Evolutionary conservation across 192 early-diverging fungal species (phyloP).

Genomic region (Entomortierella lignicola): DNA sequence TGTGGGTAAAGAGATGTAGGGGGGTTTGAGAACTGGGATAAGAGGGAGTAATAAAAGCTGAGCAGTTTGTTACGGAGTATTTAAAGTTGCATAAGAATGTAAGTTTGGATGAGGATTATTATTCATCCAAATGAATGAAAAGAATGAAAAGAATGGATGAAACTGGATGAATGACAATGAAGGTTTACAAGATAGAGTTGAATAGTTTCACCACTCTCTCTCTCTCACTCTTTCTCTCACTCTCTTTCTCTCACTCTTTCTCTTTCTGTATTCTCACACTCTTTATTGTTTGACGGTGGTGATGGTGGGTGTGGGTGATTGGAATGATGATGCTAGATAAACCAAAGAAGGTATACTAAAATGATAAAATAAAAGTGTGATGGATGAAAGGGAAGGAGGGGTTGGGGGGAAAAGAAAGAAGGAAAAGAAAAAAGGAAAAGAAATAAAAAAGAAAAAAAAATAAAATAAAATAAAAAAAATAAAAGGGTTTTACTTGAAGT

Average conservation of each 20-base stretch:
- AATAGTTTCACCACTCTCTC: not conserved
- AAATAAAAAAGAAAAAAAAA: not conserved
- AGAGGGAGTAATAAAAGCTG: not conserved
- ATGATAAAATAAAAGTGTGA: not conserved
- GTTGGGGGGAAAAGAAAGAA: not conserved
- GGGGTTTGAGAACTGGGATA: not conserved
- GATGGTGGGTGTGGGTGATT: not conserved
- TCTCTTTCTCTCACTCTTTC: not conserved
- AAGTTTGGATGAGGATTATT: slow-evolving; percentile 3
- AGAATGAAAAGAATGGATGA: not conserved
- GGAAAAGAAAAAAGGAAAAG: not conserved
- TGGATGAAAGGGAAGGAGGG: not conserved
- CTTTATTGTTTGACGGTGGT: too few relatives aligned
- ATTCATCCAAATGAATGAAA: not conserved
- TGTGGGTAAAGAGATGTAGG: not conserved
- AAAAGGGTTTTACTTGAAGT: not conserved
- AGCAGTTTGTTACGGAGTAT: not conserved
- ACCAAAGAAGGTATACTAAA: too few relatives aligned
- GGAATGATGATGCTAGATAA: not conserved
- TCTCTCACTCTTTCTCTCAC: not conserved
- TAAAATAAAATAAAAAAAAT: not conserved
- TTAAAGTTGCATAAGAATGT: not conserved
- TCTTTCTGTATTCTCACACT: too few relatives aligned
- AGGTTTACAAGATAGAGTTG: not conserved
- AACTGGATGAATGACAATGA: not conserved